Conservation (phyloP, 2,329 filamentous ascomycete genomes). For the Hypoxylon sp. region DNA sequence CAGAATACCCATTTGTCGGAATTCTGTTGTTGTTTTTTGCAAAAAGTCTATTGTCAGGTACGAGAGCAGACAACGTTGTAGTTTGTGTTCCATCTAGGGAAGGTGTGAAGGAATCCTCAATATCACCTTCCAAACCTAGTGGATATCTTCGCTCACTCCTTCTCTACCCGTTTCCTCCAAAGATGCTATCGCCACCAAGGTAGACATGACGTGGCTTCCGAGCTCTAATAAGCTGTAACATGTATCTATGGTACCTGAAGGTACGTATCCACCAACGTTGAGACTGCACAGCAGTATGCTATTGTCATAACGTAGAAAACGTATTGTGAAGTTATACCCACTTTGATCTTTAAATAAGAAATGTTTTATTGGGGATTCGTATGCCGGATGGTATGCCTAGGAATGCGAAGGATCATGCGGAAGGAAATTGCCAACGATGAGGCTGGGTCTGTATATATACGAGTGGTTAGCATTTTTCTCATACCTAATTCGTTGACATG, state of each 20-base stretch:
- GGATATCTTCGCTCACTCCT: constrained; percentile 28
- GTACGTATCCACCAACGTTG: constrained; percentile 8
- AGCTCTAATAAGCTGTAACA: constrained; percentile 38
- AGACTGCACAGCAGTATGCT: constrained; percentile 21
- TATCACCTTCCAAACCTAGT: constrained; percentile 44
- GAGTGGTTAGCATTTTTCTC: constrained; percentile 41
- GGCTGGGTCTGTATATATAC: constrained; percentile 75
- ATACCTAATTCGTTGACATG: constrained; percentile 10
- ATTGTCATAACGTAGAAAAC: constrained; percentile 35
- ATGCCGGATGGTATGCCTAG: constrained; percentile 46
- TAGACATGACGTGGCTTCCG: constrained; percentile 22
- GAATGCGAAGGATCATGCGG: constrained; percentile 78
- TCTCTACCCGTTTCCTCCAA: constrained; percentile 16
- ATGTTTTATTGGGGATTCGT: constrained; percentile 21
- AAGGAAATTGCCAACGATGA: constrained; percentile 97
- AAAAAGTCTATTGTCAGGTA: constrained; percentile 12
- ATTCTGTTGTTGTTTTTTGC: neutral
- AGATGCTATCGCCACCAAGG: constrained; percentile 18
- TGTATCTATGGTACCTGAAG: constrained; percentile 30
- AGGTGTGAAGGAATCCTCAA: constrained; percentile 34
- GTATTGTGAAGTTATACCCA: constrained; percentile 21
- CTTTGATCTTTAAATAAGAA: constrained; percentile 22
- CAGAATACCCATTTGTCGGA: constrained; percentile 33
- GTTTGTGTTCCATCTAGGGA: constrained; percentile 38
- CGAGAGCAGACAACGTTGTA: constrained; percentile 35